These are phyloP conservation scores for Flueggea neowawraea DNA, from an alignment of 441 rosid genomes.

Conservation along the genomic window DNA sequence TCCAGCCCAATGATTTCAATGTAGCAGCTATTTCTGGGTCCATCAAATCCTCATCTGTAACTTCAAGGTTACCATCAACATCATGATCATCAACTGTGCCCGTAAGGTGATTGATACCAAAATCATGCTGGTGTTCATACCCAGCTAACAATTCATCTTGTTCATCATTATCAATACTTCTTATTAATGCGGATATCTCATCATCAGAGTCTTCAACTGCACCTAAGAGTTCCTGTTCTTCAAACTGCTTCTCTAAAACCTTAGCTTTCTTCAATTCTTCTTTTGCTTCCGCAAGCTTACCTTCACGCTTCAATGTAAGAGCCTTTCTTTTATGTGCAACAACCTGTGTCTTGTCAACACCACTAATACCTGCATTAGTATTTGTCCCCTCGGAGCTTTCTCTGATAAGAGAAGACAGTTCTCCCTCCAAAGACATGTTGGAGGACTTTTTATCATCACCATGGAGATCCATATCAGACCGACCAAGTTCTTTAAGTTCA, in stretches of 20 bases:
- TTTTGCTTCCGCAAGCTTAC: conserved; percentile 94
- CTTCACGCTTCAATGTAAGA: conserved; percentile 80
- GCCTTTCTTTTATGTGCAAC: conserved; percentile 80
- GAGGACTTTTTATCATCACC: conserved; percentile 48
- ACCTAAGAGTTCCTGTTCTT: conserved; percentile 81
- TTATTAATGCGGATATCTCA: conserved; percentile 73
- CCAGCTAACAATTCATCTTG: conserved; percentile 45
- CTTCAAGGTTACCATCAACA: conserved; percentile 57
- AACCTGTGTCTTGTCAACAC: conserved; percentile 56
- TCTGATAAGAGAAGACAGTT: conserved; percentile 73
- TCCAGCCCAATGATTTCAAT: conserved; percentile 77
- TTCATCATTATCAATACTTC: conserved; percentile 55
- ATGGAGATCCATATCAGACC: conserved; percentile 65
- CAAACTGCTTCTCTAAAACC: conserved; percentile 81
- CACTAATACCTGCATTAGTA: conserved; percentile 26
- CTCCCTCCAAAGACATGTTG: conserved; percentile 72
- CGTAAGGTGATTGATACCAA: conserved; percentile 42
- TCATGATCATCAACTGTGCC: conserved; percentile 50
- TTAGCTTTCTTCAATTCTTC: conserved; percentile 93
- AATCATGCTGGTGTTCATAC: conserved; percentile 31
- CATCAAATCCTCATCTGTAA: conserved; percentile 82
- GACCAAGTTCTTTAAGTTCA: conserved; percentile 79
- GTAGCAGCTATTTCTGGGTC: conserved; percentile 82
- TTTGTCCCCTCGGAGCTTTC: conserved; percentile 40
- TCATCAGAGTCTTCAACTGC: conserved; percentile 84